Evolutionary conservation across 2,329 filamentous ascomycete genomes (phyloP).

Genomic region (Zopfia rhizophila): DNA sequence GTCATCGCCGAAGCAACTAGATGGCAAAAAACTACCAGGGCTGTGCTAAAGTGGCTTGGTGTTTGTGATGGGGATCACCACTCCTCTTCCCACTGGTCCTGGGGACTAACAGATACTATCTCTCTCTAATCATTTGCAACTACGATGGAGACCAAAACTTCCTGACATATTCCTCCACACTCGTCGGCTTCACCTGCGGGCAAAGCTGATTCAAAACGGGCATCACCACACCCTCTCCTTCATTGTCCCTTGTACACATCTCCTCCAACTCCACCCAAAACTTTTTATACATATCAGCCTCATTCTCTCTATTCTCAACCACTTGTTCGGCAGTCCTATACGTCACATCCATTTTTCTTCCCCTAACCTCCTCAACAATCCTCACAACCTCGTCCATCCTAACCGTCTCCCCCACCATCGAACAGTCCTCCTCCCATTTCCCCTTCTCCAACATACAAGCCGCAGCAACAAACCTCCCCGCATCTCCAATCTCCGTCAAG

Average conservation of each 20-base stretch:
- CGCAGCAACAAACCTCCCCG: conserved; percentile 44
- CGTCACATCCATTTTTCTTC: conserved; percentile 10
- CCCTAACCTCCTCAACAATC: conserved; percentile 20
- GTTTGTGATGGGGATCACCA: too few relatives aligned
- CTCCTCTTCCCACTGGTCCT: too few relatives aligned
- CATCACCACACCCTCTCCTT: conserved; percentile 19
- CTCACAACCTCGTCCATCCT: conserved; percentile 2
- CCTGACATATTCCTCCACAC: conserved; percentile 22
- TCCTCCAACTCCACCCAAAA: conserved; percentile 25
- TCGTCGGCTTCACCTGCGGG: conserved; percentile 18
- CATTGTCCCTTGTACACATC: conserved; percentile 16
- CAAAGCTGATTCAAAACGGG: conserved; percentile 22
- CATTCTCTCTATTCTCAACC: conserved; percentile 15
- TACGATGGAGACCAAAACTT: too few relatives aligned
- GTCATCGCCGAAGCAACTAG: too few relatives aligned
- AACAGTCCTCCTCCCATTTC: conserved; percentile 39
- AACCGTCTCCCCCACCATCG: conserved; percentile 25
- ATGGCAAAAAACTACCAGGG: too few relatives aligned
- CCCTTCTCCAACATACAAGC: conserved; percentile 39
- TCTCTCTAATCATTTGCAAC: too few relatives aligned
- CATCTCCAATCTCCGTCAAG: conserved; percentile 46
- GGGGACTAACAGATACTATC: too few relatives aligned
- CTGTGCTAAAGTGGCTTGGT: too few relatives aligned
- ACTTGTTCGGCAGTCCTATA: conserved; percentile 26
- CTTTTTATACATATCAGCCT: conserved; percentile 5